Evolutionary conservation across 2,329 filamentous ascomycete genomes (phyloP).

Genomic region (Aureobasidium sp.): DNA sequence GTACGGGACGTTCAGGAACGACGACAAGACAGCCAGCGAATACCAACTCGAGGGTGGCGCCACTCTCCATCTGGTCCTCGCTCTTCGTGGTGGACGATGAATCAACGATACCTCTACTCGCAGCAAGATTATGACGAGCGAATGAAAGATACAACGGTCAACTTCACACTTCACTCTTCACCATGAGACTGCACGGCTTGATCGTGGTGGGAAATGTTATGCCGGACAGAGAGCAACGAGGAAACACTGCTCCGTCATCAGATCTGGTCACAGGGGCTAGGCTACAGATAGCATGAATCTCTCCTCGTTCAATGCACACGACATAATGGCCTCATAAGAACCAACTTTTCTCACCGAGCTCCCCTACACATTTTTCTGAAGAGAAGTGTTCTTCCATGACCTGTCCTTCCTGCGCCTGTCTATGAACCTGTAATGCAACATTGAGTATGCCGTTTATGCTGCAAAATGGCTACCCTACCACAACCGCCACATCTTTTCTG

Average conservation of each 20-base stretch:
- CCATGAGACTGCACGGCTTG: background rate
- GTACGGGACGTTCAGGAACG: slow-evolving; percentile 54
- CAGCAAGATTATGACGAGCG: background rate
- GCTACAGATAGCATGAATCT: background rate
- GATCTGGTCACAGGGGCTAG: no score
- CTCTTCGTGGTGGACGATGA: slow-evolving; percentile 68
- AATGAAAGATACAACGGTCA: background rate
- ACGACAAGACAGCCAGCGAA: slow-evolving; percentile 87
- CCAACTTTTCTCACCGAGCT: background rate
- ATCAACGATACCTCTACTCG: background rate
- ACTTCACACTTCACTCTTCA: background rate
- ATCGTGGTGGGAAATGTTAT: background rate
- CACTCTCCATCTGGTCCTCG: slow-evolving; percentile 90
- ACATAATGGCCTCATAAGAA: background rate
- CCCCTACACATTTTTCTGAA: background rate
- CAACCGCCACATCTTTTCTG: background rate
- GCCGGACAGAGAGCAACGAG: background rate
- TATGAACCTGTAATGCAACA: no score
- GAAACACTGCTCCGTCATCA: background rate
- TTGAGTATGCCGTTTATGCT: no score
- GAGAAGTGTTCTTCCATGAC: background rate
- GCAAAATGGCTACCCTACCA: no score
- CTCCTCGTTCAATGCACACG: background rate
- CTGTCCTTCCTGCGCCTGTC: no score
- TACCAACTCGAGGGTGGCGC: slow-evolving; percentile 87